phyloP scores from a whole-genome alignment of 179 eudicot species.

The Heliamphora pulchella region DNA sequence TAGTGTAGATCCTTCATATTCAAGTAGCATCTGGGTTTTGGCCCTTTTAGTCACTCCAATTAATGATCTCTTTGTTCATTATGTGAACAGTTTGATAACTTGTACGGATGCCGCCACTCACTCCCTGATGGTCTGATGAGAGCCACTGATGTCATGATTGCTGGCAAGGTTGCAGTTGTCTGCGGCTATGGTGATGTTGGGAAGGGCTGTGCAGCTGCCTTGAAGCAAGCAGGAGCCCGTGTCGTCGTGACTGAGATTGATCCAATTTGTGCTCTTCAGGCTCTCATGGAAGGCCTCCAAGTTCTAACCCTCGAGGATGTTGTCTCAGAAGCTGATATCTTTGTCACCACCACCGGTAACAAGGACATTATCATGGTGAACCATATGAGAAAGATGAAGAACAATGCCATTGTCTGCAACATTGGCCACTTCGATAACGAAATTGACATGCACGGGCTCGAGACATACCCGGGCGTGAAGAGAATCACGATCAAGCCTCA shows the following conservation, averaged over 20 bases:
- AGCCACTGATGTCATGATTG: slow-evolving; percentile 76
- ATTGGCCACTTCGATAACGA: slow-evolving; percentile 74
- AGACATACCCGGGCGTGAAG: slow-evolving; percentile 55
- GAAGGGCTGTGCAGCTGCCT: slow-evolving; percentile 67
- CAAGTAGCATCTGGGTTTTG: not conserved
- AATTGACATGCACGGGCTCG: slow-evolving; percentile 58
- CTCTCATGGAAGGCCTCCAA: slow-evolving; percentile 62
- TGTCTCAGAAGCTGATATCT: slow-evolving; percentile 53
- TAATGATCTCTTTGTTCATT: slow-evolving; percentile 14
- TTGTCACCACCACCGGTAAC: slow-evolving; percentile 74
- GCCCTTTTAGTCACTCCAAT: not conserved
- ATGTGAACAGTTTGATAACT: slow-evolving; percentile 56
- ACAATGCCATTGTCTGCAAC: slow-evolving; percentile 75
- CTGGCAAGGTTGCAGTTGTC: slow-evolving; percentile 65
- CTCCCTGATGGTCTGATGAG: slow-evolving; percentile 78
- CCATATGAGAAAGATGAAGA: slow-evolving; percentile 71
- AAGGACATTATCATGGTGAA: slow-evolving; percentile 67
- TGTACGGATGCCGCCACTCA: slow-evolving; percentile 87
- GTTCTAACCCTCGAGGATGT: slow-evolving; percentile 52
- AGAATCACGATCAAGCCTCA: slow-evolving; percentile 72
- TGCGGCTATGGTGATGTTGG: slow-evolving; percentile 75
- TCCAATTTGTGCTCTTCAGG: slow-evolving; percentile 72
- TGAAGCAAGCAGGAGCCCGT: slow-evolving; percentile 68
- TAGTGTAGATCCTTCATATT: not conserved
- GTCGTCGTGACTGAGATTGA: slow-evolving; percentile 68